Conservation (phyloP, 768 basidiomycete genomes). For the Tylopilus cervinicoccineus region DNA sequence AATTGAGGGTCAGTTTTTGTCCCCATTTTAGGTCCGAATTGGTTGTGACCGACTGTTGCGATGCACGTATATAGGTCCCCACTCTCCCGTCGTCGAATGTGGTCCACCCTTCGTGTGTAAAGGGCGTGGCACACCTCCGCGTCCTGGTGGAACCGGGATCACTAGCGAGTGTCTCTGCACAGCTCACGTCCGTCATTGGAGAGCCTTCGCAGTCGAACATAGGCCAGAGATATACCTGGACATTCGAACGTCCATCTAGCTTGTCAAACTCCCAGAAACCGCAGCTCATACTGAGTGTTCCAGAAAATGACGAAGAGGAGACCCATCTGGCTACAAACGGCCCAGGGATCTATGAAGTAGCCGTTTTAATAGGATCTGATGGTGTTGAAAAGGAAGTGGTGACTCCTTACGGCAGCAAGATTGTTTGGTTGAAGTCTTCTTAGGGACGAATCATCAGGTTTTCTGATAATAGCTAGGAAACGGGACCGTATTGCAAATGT, state of each 20-base stretch:
- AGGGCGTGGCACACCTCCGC: slow-evolving; percentile 47
- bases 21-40: background rate
- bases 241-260: slow-evolving; percentile 34
- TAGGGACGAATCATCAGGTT: no score
- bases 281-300: slow-evolving; percentile 35
- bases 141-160: slow-evolving; percentile 34
- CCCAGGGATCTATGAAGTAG: slow-evolving; percentile 51
- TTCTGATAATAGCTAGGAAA: no score
- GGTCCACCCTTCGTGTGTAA: slow-evolving; percentile 47
- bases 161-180: slow-evolving; percentile 31
- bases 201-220: slow-evolving; percentile 29
- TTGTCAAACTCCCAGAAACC: slow-evolving; percentile 10
- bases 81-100: slow-evolving; percentile 42
- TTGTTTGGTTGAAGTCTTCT: slow-evolving; percentile 36
- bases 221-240: slow-evolving; percentile 37
- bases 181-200: slow-evolving; percentile 50
- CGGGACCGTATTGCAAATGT: no score
- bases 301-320: slow-evolving; percentile 35
- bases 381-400: slow-evolving; percentile 28
- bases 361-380: slow-evolving; percentile 37
- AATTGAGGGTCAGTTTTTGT: no score
- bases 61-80: slow-evolving; percentile 41
- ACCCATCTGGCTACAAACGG: slow-evolving; percentile 27
- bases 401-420: slow-evolving; percentile 51
- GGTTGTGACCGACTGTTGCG: background rate